Conservation (phyloP, 305 asterid genomes). For the Withania somnifera region DNA sequence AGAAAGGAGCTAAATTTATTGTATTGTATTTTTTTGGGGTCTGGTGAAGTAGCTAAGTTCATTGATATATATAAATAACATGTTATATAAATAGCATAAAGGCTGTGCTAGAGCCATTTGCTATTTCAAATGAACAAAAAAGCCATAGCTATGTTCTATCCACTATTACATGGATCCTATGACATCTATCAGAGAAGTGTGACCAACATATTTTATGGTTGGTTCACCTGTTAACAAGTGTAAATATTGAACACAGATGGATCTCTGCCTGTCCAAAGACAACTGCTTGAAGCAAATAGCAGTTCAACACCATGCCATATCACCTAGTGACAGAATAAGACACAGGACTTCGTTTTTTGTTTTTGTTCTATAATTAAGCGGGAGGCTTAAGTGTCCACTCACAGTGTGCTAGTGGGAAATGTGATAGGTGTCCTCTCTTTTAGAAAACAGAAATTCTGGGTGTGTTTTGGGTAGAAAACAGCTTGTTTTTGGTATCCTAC, state of each 20-base stretch:
- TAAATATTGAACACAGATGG: background rate
- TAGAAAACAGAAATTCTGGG: background rate
- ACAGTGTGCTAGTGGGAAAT: background rate
- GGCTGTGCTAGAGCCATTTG: background rate
- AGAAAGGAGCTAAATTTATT: background rate
- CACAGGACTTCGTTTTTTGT: background rate
- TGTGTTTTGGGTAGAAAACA: background rate
- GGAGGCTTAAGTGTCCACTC: background rate
- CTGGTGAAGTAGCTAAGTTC: background rate
- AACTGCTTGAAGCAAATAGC: background rate
- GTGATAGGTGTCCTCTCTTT: background rate
- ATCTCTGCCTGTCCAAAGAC: background rate
- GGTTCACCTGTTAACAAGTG: background rate
- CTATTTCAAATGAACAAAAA: background rate
- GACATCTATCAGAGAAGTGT: background rate
- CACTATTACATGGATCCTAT: background rate
- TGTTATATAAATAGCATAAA: background rate
- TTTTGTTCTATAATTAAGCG: background rate
- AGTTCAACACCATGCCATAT: background rate
- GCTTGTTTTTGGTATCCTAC: background rate
- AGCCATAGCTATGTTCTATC: background rate
- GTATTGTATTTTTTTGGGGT: background rate
- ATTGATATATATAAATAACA: background rate
- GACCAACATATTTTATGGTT: background rate
- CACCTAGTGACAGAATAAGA: background rate